Evolutionary conservation across 805 yeast genomes (phyloP), one percentile per base, ranked within the genome.

Genomic region (Monosporozyma aerobia): DNA sequence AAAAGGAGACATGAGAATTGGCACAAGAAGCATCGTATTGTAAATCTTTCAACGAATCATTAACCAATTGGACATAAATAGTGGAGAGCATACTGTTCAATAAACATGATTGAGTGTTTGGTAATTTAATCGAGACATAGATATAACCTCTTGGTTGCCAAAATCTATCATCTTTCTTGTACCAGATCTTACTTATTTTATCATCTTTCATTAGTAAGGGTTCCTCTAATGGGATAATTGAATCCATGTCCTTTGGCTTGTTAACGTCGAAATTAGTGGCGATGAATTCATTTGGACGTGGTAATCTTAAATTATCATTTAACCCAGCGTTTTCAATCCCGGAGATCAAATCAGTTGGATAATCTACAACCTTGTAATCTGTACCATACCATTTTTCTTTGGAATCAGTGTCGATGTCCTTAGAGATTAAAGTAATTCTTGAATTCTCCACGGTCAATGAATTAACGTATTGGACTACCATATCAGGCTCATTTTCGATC

Each of bases 371-470:
- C 2, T 77, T 69, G 64, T 89, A 87, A 59, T 86, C 85, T 0
- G 97, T 89, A 3, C 95, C 96, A 64, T 94, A 92, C 96, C 97
- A 92, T 62, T 80, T 75, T 65, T 92, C 99, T 22, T 63, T 73
- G 14, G 69, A 57, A 51, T 77, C 77, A 3, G 81, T 76, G 6
- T 75, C 75, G 50, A 80, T 74, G 57, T 66, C 78, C 67, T 73
- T 82, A 32, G 79, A 73, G 13, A 81, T 72, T 27, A 90, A 64
- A 45, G 76, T 70, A 5, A 80, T 72, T 55, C 88, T 76, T 59
- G 85, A 78, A 58, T 87, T 89, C 23, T 77, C 73, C 0, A 83
- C 77, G 41, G 63, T 76, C 52, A 92, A 72, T 53, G 72, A 72
- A 0, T 69, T 58, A 13, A 77, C 76, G 56, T 77, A 80, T 13